A percentile compares a stretch with the other conserved stretches of the same genome.
Conservation (phyloP, 129 eudicot genomes). For the Daucus carota region DNA sequence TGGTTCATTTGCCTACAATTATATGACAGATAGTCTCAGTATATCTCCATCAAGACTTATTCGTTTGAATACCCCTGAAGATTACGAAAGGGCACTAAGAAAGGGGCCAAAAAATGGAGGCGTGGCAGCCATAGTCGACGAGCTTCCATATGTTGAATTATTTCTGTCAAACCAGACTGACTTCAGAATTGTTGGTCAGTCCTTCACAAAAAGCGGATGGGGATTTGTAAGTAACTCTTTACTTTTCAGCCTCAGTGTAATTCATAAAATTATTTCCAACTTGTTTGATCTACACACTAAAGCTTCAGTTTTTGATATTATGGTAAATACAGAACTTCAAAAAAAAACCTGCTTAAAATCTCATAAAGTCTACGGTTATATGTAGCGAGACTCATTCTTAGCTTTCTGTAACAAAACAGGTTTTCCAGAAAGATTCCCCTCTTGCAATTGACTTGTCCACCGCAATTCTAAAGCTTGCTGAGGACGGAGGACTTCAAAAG, state of each 20-base stretch:
- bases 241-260: neutral
- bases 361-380: neutral
- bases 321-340: neutral
- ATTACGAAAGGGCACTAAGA: slow-evolving; percentile 42
- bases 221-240: slow-evolving; percentile 59
- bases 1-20: slow-evolving; percentile 59
- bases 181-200: slow-evolving; percentile 47
- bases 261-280: neutral
- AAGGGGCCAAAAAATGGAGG: slow-evolving; percentile 47
- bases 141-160: slow-evolving; percentile 60
- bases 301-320: neutral
- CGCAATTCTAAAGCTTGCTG: slow-evolving; percentile 41
- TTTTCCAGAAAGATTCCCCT: slow-evolving; percentile 52
- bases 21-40: slow-evolving; percentile 46
- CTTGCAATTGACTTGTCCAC: slow-evolving; percentile 45
- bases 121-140: slow-evolving; percentile 75
- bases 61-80: slow-evolving; percentile 47
- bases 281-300: neutral
- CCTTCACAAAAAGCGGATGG: slow-evolving; percentile 79
- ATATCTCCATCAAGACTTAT: slow-evolving; percentile 42
- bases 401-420: slow-evolving; percentile 23
- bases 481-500: slow-evolving; percentile 48
- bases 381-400: neutral
- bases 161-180: slow-evolving; percentile 33
- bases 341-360: neutral